phyloP scores from a whole-genome alignment of 177 flowering plant genomes.

The Vitis hybrid region DNA sequence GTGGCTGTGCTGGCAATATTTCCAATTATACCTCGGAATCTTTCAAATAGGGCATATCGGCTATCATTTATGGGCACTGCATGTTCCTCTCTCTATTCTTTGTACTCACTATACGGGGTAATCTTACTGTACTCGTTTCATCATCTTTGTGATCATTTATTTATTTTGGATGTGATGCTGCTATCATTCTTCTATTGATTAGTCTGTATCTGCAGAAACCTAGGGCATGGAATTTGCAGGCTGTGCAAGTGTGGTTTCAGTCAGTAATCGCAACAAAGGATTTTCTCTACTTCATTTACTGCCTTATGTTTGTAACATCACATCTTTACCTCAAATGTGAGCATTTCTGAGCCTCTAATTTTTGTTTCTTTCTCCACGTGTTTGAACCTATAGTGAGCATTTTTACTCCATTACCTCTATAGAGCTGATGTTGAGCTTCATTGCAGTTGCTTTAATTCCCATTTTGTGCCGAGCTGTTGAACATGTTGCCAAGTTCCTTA shows the following conservation, averaged over 20 bases:
- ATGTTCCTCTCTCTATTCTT: constrained; percentile 71
- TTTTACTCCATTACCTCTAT: background rate
- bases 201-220: constrained; percentile 60
- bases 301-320: constrained; percentile 80
- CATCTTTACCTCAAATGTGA: constrained; percentile 75
- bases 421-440: constrained; percentile 15
- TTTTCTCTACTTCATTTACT: constrained; percentile 88
- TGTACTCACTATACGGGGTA: constrained; percentile 94
- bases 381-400: background rate
- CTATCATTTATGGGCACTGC: constrained; percentile 89
- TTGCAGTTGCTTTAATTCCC: constrained; percentile 94
- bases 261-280: constrained; percentile 85
- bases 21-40: constrained; percentile 69
- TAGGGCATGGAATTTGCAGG: constrained; percentile 93
- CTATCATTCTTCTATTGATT: constrained; percentile 8
- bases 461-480: constrained; percentile 78
- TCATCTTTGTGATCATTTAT: background rate
- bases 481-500: constrained; percentile 79
- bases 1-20: constrained; percentile 85
- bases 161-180: background rate
- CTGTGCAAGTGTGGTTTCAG: constrained; percentile 90
- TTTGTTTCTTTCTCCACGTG: background rate
- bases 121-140: background rate
- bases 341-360: constrained; percentile 20
- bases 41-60: constrained; percentile 83